A percentile compares a stretch with the other conserved stretches of the same genome.
Evolutionary conservation across 371 early-diverging fungal species (phyloP).

Genomic region (Lichtheimia ramosa): DNA sequence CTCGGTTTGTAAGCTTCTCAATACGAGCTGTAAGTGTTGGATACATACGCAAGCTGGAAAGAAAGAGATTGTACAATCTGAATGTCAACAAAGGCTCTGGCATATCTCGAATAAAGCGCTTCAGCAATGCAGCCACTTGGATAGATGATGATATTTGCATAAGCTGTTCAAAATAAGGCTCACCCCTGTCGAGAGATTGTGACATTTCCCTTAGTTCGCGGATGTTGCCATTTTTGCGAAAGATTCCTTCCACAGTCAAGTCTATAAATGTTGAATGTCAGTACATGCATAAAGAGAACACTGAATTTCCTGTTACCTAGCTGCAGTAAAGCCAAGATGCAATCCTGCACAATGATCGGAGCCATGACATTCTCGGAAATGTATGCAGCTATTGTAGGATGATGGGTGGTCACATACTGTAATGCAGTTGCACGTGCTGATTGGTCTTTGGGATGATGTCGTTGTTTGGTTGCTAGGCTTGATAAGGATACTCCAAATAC

Average conservation of each 20-base stretch:
- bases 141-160: conserved; percentile 47
- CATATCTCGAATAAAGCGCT: conserved; percentile 88
- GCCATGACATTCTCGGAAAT: not conserved
- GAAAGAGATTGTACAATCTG: conserved; percentile 79
- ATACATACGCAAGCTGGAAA: conserved; percentile 59
- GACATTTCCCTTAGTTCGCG: conserved; percentile 77
- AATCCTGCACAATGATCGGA: conserved; percentile 58
- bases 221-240: conserved; percentile 97
- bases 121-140: conserved; percentile 91
- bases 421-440: not conserved
- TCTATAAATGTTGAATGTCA: conserved; percentile 40
- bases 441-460: conserved; percentile 76
- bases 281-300: too few species aligned
- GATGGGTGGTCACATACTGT: conserved; percentile 20
- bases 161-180: not conserved
- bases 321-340: conserved; percentile 66
- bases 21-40: not conserved
- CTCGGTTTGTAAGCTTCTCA: not conserved
- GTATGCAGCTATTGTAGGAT: conserved; percentile 10
- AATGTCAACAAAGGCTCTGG: conserved; percentile 93
- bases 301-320: conserved; percentile 69
- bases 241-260: conserved; percentile 89
- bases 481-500: conserved; percentile 15
- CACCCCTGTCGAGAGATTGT: conserved; percentile 73
- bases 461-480: conserved; percentile 13